Conservation (phyloP, 495 filamentous ascomycete genomes). For the Podospora didyma region DNA sequence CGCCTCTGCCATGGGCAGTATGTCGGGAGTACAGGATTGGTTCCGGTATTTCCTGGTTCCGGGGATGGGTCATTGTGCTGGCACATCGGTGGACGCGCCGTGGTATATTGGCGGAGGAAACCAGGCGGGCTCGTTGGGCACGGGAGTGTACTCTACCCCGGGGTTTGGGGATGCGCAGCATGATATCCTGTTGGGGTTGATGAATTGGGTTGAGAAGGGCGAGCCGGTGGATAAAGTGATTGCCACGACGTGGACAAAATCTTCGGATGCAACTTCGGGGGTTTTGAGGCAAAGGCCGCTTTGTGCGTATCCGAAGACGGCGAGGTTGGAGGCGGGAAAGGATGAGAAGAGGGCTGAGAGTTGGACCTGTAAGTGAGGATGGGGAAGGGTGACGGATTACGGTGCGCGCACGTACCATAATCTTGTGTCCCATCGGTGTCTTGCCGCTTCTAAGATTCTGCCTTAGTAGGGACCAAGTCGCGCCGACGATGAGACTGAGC, state of each 20-base stretch:
- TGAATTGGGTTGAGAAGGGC: conserved; percentile 51
- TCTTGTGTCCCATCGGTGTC: too few species aligned
- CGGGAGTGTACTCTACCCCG: conserved; percentile 26
- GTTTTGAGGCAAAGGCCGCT: conserved; percentile 38
- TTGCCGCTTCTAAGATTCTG: too few species aligned
- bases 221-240: conserved; percentile 33
- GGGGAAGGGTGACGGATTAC: too few species aligned
- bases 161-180: conserved; percentile 42
- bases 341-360: too few species aligned
- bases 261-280: conserved; percentile 25
- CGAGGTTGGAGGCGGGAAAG: too few species aligned
- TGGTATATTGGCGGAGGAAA: conserved; percentile 34
- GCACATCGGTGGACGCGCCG: conserved; percentile 26
- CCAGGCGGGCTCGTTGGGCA: conserved; percentile 23
- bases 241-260: conserved; percentile 36
- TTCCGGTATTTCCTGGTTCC: conserved; percentile 38
- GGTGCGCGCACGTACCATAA: too few species aligned
- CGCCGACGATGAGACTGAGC: too few species aligned
- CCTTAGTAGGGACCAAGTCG: too few species aligned
- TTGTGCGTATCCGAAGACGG: conserved; percentile 36
- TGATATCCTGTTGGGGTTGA: conserved; percentile 44
- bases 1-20: conserved; percentile 26
- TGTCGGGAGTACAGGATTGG: conserved; percentile 22
- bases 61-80: conserved; percentile 37
- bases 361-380: too few species aligned